Evolutionary conservation across 2,329 filamentous ascomycete species (phyloP).

Genomic region (Cladophialophora chaetospira): DNA sequence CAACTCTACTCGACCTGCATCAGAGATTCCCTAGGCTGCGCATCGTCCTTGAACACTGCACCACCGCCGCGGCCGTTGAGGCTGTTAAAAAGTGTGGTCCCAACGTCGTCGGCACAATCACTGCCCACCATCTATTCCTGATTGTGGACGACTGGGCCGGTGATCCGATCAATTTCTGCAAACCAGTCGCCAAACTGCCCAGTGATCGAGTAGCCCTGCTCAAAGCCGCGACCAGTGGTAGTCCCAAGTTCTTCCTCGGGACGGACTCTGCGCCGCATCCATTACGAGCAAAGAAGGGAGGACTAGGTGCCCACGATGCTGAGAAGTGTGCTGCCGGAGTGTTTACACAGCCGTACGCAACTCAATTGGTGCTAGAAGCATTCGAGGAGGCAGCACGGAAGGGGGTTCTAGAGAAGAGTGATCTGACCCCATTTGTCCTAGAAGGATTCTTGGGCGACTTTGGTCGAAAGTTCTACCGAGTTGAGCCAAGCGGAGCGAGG

Average conservation of each 20-base stretch:
- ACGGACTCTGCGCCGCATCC: constrained; percentile 73
- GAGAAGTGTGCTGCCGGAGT: constrained; percentile 58
- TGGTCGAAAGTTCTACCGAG: constrained; percentile 60
- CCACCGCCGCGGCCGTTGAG: constrained; percentile 76
- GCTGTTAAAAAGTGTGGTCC: constrained; percentile 76
- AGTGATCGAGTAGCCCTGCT: constrained; percentile 73
- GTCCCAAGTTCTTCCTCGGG: constrained; percentile 67
- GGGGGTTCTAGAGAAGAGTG: constrained; percentile 55
- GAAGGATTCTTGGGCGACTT: constrained; percentile 61
- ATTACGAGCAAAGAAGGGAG: constrained; percentile 55
- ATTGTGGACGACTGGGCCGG: constrained; percentile 74
- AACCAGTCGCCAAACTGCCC: constrained; percentile 72
- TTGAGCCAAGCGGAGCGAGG: neutral
- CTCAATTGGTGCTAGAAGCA: constrained; percentile 61
- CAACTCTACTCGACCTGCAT: constrained; percentile 74
- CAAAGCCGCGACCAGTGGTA: constrained; percentile 57
- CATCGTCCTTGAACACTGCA: constrained; percentile 72
- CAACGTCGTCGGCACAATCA: constrained; percentile 75
- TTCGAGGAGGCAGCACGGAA: constrained; percentile 58
- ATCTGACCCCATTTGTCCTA: constrained; percentile 57
- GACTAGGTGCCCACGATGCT: constrained; percentile 29
- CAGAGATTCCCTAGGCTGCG: constrained; percentile 70
- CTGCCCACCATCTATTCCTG: constrained; percentile 81
- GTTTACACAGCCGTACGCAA: constrained; percentile 63
- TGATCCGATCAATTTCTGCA: constrained; percentile 78